Percentiles rank a stretch among this genome's conserved stretches.
Evolutionary conservation across 495 filamentous ascomycete genomes (phyloP).

Genomic region (Hypoxylon subgilvum): DNA sequence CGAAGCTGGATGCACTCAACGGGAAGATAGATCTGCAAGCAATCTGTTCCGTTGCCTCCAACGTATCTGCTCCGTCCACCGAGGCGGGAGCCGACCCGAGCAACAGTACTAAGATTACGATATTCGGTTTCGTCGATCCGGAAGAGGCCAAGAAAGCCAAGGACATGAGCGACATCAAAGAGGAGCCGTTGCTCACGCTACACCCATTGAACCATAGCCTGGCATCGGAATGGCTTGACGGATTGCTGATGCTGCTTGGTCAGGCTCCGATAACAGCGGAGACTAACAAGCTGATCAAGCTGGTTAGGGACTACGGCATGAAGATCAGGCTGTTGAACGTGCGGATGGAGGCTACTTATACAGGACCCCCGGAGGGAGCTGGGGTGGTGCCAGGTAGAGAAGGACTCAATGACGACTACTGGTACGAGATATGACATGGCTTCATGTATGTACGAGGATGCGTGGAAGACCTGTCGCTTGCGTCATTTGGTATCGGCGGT

Average conservation of each 20-base stretch:
- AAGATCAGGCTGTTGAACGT: slow-evolving; percentile 95
- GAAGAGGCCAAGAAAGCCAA: slow-evolving; percentile 37
- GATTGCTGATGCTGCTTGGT: slow-evolving; percentile 90
- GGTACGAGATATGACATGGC: slow-evolving; percentile 62
- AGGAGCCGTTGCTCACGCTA: slow-evolving; percentile 75
- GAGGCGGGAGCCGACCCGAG: slow-evolving; percentile 52
- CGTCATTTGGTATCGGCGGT: neutral
- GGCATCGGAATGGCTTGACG: slow-evolving; percentile 96
- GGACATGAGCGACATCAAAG: slow-evolving; percentile 50
- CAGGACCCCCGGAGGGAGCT: slow-evolving; percentile 56
- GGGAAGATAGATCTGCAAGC: slow-evolving; percentile 89
- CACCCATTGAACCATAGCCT: slow-evolving; percentile 79
- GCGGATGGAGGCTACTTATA: slow-evolving; percentile 75
- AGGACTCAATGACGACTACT: slow-evolving; percentile 72
- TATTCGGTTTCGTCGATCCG: slow-evolving; percentile 70
- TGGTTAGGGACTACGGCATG: slow-evolving; percentile 87
- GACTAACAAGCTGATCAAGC: slow-evolving; percentile 82
- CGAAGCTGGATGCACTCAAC: slow-evolving; percentile 72
- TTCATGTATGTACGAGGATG: neutral
- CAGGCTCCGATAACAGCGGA: slow-evolving; percentile 97
- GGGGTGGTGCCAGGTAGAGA: slow-evolving; percentile 65
- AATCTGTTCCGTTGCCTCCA: slow-evolving; percentile 91
- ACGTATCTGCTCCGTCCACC: slow-evolving; percentile 70
- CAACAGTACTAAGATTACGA: slow-evolving; percentile 85
- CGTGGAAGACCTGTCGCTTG: neutral